Conservation (phyloP, 225 moss, liverwort and hornwort genomes). For the Pseudisothecium myosuroides region DNA sequence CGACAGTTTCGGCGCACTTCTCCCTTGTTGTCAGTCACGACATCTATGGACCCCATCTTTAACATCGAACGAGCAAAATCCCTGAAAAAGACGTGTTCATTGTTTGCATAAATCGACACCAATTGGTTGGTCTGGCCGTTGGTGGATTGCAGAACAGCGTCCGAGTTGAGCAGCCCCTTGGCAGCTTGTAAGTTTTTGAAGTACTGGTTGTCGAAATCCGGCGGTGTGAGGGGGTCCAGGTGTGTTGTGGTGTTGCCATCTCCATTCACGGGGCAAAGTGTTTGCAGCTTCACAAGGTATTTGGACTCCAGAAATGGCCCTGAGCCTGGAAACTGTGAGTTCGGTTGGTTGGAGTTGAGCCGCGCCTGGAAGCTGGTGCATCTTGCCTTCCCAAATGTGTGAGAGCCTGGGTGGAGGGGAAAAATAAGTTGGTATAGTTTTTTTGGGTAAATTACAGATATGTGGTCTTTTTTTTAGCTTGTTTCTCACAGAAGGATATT, state of each 20-base stretch:
- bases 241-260: conserved; percentile 27
- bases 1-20: conserved; percentile 56
- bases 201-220: conserved; percentile 69
- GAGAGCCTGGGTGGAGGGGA: conserved; percentile 44
- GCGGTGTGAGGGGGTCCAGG: conserved; percentile 40
- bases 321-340: background rate
- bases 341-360: conserved; percentile 27
- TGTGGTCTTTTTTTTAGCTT: background rate
- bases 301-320: conserved; percentile 32
- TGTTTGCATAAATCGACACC: conserved; percentile 44
- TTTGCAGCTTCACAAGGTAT: conserved; percentile 40
- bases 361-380: conserved; percentile 58
- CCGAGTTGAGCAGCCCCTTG: conserved; percentile 55
- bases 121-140: conserved; percentile 29
- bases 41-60: conserved; percentile 58
- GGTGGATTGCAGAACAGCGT: conserved; percentile 40
- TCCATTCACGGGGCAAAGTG: conserved; percentile 40
- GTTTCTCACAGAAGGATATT: background rate
- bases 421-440: background rate
- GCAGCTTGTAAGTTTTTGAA: conserved; percentile 42
- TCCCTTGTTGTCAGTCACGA: conserved; percentile 42
- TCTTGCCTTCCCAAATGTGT: conserved; percentile 76
- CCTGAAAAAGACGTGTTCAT: conserved; percentile 33
- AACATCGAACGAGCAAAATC: conserved; percentile 62
- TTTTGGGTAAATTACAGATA: background rate